Conservation (phyloP, 2,329 filamentous ascomycete genomes). For the Diaporthe citriasiana region DNA sequence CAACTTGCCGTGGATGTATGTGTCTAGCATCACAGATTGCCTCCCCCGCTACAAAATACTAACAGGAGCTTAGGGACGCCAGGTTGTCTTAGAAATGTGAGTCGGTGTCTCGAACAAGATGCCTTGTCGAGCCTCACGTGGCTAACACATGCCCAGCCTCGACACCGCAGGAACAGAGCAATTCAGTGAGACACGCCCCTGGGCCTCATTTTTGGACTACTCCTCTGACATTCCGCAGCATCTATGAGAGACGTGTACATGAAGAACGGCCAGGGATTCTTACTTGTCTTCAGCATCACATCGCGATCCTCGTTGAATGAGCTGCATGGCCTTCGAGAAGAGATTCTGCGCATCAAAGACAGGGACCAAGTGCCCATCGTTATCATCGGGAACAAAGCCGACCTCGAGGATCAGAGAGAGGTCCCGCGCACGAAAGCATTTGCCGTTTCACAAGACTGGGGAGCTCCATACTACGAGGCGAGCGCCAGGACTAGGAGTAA, state of each 20-base stretch:
- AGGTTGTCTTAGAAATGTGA: slow-evolving; percentile 92
- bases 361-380: slow-evolving; percentile 89
- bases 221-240: slow-evolving; percentile 57
- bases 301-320: slow-evolving; percentile 87
- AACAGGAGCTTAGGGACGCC: slow-evolving; percentile 74
- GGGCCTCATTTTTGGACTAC: background rate
- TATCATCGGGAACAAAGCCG: slow-evolving; percentile 92
- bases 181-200: slow-evolving; percentile 77
- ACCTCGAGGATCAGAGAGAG: slow-evolving; percentile 86
- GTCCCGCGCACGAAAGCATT: slow-evolving; percentile 86
- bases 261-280: slow-evolving; percentile 92
- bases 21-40: slow-evolving; percentile 47
- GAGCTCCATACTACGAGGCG: slow-evolving; percentile 91
- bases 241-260: slow-evolving; percentile 87
- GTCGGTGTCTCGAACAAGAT: slow-evolving; percentile 49
- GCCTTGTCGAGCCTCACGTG: slow-evolving; percentile 34
- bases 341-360: slow-evolving; percentile 92
- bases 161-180: slow-evolving; percentile 94
- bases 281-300: slow-evolving; percentile 93
- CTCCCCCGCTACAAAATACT: slow-evolving; percentile 48
- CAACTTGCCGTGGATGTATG: slow-evolving; percentile 87
- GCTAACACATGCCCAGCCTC: slow-evolving; percentile 64
- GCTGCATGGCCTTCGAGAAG: slow-evolving; percentile 84
- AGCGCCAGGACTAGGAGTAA: slow-evolving; percentile 82
- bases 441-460: slow-evolving; percentile 88